These are phyloP conservation scores for Rosa multiflora DNA, from an alignment of 306 rosid genomes.

Conservation along the genomic window DNA sequence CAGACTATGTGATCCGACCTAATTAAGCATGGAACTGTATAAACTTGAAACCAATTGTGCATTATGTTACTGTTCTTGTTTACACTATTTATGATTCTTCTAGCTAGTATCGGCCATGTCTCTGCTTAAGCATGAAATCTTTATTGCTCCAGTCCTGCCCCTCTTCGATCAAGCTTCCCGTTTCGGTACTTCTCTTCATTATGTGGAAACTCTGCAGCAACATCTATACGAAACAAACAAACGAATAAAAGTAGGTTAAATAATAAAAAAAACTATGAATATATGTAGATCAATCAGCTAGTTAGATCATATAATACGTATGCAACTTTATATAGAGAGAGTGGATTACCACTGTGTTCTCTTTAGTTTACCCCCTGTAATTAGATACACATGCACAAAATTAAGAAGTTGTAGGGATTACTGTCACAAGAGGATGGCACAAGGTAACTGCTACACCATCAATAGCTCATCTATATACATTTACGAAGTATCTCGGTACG, in stretches of 20 bases:
- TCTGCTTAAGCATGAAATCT: too few relatives aligned
- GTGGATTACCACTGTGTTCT: neutral
- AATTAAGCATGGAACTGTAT: neutral
- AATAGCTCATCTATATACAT: too few relatives aligned
- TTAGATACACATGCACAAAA: neutral
- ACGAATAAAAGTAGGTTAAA: too few relatives aligned
- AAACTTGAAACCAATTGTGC: neutral
- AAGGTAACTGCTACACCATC: too few relatives aligned
- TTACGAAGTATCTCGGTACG: too few relatives aligned
- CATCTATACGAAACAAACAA: neutral
- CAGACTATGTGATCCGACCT: neutral
- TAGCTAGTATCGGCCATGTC: neutral
- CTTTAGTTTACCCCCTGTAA: neutral
- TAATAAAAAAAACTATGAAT: neutral
- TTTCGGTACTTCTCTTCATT: neutral
- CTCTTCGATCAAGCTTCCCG: neutral
- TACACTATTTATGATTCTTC: neutral
- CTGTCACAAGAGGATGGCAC: too few relatives aligned
- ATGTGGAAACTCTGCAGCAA: neutral
- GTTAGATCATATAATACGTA: too few relatives aligned
- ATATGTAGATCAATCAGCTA: too few relatives aligned
- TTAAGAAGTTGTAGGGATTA: neutral
- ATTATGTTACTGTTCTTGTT: neutral
- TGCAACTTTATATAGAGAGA: neutral
- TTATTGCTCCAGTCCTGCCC: neutral